A percentile compares a stretch with the other conserved stretches of the same genome.
These are phyloP conservation scores for Fusarium pseudocircinatum DNA, from an alignment of 2,329 filamentous ascomycete genomes.

Conservation along the genomic window DNA sequence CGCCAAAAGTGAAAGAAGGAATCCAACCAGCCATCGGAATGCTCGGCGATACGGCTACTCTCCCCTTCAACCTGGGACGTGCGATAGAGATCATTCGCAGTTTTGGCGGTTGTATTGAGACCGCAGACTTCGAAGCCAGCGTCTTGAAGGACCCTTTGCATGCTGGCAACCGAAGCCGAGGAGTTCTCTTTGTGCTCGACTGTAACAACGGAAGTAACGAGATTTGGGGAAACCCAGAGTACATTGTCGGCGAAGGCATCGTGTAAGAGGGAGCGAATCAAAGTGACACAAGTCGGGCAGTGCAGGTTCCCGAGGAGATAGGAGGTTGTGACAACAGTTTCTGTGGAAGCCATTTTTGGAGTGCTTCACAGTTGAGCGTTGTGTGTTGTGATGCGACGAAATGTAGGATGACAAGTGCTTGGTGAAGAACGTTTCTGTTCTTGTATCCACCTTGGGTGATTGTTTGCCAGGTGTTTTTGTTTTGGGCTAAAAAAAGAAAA, in stretches of 20 bases:
- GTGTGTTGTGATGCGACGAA: background rate
- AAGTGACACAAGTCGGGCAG: slow-evolving; percentile 77
- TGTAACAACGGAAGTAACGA: slow-evolving; percentile 76
- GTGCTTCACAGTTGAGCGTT: background rate
- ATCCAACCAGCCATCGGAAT: slow-evolving; percentile 36
- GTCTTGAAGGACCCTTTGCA: slow-evolving; percentile 60
- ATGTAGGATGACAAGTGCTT: background rate
- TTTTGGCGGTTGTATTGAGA: slow-evolving; percentile 51
- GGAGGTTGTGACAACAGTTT: slow-evolving; percentile 60
- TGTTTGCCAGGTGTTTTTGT: background rate
- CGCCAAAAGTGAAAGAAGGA: slow-evolving; percentile 49
- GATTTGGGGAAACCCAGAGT: slow-evolving; percentile 73
- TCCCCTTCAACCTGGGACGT: slow-evolving; percentile 38
- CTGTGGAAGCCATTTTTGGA: slow-evolving; percentile 43
- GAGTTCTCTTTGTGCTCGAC: slow-evolving; percentile 61
- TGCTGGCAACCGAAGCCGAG: slow-evolving; percentile 54
- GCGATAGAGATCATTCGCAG: slow-evolving; percentile 43
- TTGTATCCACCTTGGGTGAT: background rate
- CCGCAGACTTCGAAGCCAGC: slow-evolving; percentile 69
- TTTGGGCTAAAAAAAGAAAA: background rate
- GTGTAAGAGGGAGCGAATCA: slow-evolving; percentile 68
- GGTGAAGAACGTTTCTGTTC: slow-evolving; percentile 10
- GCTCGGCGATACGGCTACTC: slow-evolving; percentile 35
- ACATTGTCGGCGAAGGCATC: slow-evolving; percentile 56
- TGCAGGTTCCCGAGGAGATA: slow-evolving; percentile 80